phyloP scores from a whole-genome alignment of 2,329 filamentous ascomycete genomes.

The Ophioceras dolichostomum region DNA sequence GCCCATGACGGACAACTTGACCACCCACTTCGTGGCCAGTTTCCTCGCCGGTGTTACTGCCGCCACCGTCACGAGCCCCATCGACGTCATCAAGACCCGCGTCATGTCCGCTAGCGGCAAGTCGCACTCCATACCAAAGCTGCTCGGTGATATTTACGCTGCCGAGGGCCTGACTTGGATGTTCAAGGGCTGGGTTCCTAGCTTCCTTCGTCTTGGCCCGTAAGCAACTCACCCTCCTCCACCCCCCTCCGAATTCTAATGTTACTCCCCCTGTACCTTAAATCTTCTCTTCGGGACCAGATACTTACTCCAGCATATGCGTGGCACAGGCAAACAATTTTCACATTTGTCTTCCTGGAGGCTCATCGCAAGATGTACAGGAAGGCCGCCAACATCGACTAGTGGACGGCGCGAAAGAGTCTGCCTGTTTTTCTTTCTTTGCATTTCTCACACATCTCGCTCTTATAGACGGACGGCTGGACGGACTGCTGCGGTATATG shows the following conservation, averaged over 20 bases:
- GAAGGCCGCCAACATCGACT: slow-evolving; percentile 33
- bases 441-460: too few relatives aligned
- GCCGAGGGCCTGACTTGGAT: slow-evolving; percentile 69
- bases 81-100: slow-evolving; percentile 82
- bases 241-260: not conserved
- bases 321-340: slow-evolving; percentile 57
- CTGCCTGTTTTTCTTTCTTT: too few relatives aligned
- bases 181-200: slow-evolving; percentile 86
- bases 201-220: slow-evolving; percentile 52
- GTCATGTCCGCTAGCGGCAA: slow-evolving; percentile 59
- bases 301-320: slow-evolving; percentile 5
- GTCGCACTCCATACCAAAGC: slow-evolving; percentile 38
- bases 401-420: too few relatives aligned
- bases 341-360: slow-evolving; percentile 77
- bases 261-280: not conserved
- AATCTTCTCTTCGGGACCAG: not conserved
- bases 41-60: slow-evolving; percentile 73
- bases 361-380: slow-evolving; percentile 72
- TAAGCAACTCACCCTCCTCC: slow-evolving; percentile 22
- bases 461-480: too few relatives aligned
- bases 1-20: slow-evolving; percentile 55
- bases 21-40: slow-evolving; percentile 66
- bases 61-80: slow-evolving; percentile 72
- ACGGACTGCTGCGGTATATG: too few relatives aligned
- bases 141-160: slow-evolving; percentile 56